A percentile compares a stretch with the other conserved stretches of the same genome.
Conservation (phyloP, 2,329 filamentous ascomycete genomes). For the Endothia cerciana region DNA sequence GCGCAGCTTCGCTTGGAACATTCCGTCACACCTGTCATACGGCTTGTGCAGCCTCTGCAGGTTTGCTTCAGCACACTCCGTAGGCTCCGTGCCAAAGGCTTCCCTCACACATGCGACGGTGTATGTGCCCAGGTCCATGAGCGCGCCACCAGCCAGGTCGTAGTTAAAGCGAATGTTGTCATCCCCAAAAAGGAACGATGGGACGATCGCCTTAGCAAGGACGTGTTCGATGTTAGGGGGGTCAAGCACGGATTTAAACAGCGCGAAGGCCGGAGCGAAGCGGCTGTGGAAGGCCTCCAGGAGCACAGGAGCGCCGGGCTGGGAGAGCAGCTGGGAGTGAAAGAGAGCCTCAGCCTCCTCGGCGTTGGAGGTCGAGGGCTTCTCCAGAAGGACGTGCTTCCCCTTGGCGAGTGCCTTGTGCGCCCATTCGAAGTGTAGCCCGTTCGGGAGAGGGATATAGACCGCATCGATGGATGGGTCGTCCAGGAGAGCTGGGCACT, state of each 20-base stretch:
- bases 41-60: slow-evolving; percentile 36
- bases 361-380: slow-evolving; percentile 52
- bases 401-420: slow-evolving; percentile 50
- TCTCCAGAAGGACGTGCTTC: slow-evolving; percentile 61
- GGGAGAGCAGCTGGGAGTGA: slow-evolving; percentile 39
- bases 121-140: slow-evolving; percentile 49
- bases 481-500: slow-evolving; percentile 41
- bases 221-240: slow-evolving; percentile 43
- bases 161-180: slow-evolving; percentile 51
- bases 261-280: slow-evolving; percentile 54
- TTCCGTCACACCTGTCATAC: slow-evolving; percentile 39
- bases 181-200: slow-evolving; percentile 36
- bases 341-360: slow-evolving; percentile 51
- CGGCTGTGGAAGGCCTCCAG: slow-evolving; percentile 58
- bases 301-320: slow-evolving; percentile 46
- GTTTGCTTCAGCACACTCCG: slow-evolving; percentile 41
- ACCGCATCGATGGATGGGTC: slow-evolving; percentile 51
- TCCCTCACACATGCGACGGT: slow-evolving; percentile 42
- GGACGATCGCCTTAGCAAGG: slow-evolving; percentile 36
- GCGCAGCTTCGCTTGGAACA: slow-evolving; percentile 41
- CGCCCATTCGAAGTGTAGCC: slow-evolving; percentile 51
- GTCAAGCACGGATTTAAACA: slow-evolving; percentile 46
- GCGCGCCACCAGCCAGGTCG: slow-evolving; percentile 45
- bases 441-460: slow-evolving; percentile 54
- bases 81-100: slow-evolving; percentile 45